A percentile compares a stretch with the other conserved stretches of the same genome.
Evolutionary conservation across 2,329 filamentous ascomycete species (phyloP).

Genomic region (Aspergillus luchuensis): DNA sequence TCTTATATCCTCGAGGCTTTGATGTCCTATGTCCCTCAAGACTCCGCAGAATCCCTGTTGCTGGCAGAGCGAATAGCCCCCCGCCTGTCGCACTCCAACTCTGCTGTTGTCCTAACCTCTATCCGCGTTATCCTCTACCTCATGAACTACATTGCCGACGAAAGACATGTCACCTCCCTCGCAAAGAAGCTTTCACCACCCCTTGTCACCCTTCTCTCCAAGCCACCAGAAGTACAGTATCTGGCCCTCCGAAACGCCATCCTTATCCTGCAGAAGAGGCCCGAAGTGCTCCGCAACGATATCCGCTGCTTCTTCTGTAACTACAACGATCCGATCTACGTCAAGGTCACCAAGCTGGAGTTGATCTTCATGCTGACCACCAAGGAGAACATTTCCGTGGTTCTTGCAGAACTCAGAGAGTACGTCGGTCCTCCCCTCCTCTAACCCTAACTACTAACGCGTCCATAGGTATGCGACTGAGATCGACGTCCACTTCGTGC

Average conservation of each 20-base stretch:
- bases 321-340: slow-evolving; percentile 99
- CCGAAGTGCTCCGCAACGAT: slow-evolving; percentile 92
- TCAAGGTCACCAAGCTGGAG: slow-evolving; percentile 98
- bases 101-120: slow-evolving; percentile 91
- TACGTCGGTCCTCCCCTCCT: slow-evolving; percentile 45
- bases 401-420: slow-evolving; percentile 89
- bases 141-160: slow-evolving; percentile 96
- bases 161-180: slow-evolving; percentile 81
- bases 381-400: slow-evolving; percentile 92
- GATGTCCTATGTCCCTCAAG: slow-evolving; percentile 96
- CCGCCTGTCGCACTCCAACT: slow-evolving; percentile 95
- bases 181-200: slow-evolving; percentile 94
- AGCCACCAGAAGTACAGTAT: slow-evolving; percentile 98
- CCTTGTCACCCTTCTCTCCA: slow-evolving; percentile 89
- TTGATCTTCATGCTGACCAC: slow-evolving; percentile 98
- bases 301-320: slow-evolving; percentile 99
- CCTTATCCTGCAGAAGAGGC: slow-evolving; percentile 86
- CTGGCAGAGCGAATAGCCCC: slow-evolving; percentile 92
- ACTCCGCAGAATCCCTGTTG: slow-evolving; percentile 81
- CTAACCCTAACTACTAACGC: slow-evolving; percentile 10
- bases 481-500: slow-evolving; percentile 97
- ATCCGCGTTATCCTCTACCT: slow-evolving; percentile 95
- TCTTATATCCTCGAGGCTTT: slow-evolving; percentile 97
- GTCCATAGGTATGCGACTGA: slow-evolving; percentile 76
- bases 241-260: slow-evolving; percentile 90